Conservation (phyloP, 495 filamentous ascomycete genomes). For the Glutinoglossum americanum region DNA sequence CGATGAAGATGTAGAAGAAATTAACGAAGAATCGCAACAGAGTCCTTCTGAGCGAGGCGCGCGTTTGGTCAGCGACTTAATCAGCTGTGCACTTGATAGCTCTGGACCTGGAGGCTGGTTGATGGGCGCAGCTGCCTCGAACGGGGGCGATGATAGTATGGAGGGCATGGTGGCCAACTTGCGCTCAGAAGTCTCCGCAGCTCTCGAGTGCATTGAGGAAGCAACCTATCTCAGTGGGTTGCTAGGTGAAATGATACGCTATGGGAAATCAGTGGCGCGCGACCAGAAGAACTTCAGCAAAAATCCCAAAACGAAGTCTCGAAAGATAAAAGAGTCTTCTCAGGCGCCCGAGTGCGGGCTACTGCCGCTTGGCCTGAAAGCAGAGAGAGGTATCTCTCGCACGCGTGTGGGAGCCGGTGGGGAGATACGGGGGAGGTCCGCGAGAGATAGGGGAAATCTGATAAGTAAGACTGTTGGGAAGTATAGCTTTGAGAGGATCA, state of each 20-base stretch:
- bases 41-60: slow-evolving; percentile 20
- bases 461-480: slow-evolving; percentile 48
- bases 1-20: slow-evolving; percentile 29
- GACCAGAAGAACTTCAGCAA: neutral
- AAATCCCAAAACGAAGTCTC: neutral
- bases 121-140: slow-evolving; percentile 29
- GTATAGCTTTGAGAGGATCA: slow-evolving; percentile 39
- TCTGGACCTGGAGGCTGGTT: slow-evolving; percentile 74
- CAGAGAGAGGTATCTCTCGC: slow-evolving; percentile 27
- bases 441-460: slow-evolving; percentile 47
- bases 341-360: neutral
- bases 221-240: slow-evolving; percentile 44
- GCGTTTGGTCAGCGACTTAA: slow-evolving; percentile 34
- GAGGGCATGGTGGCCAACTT: slow-evolving; percentile 46
- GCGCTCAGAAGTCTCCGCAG: slow-evolving; percentile 50
- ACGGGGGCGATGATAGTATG: slow-evolving; percentile 22
- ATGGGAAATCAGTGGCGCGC: slow-evolving; percentile 15
- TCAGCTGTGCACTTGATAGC: slow-evolving; percentile 61
- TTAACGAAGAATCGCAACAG: slow-evolving; percentile 33
- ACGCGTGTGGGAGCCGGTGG: slow-evolving; percentile 38
- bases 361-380: slow-evolving; percentile 53
- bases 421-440: slow-evolving; percentile 38
- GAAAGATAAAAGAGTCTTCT: neutral
- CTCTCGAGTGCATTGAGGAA: slow-evolving; percentile 57
- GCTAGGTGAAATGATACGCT: slow-evolving; percentile 47